phyloP scores from a whole-genome alignment of 179 eudicot species.

The Heliamphora pulchella region DNA sequence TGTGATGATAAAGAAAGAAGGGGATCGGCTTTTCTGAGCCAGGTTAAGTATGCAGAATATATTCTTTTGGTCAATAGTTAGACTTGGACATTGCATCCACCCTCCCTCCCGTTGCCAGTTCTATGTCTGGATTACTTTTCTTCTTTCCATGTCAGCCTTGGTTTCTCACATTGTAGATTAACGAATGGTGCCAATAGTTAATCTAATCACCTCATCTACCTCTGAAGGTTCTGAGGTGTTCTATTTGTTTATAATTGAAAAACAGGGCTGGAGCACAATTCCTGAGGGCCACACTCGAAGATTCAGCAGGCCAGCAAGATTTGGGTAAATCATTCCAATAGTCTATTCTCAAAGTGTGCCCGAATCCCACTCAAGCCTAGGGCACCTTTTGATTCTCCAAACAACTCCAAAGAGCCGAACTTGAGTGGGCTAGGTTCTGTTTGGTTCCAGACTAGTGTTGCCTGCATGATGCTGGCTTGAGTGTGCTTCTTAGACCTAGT shows the following conservation, averaged over 20 bases:
- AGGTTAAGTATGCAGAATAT: slow-evolving; percentile 40
- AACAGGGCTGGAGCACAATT: no score
- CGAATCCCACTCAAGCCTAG: no score
- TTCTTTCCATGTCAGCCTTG: neutral
- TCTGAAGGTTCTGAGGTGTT: neutral
- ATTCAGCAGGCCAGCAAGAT: no score
- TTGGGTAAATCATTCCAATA: no score
- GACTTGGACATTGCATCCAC: neutral
- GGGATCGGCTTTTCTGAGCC: slow-evolving; percentile 64
- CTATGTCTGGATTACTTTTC: neutral
- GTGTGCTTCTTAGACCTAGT: no score
- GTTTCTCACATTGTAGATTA: neutral
- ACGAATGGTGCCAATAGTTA: neutral
- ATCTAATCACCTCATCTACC: neutral
- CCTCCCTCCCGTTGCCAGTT: neutral
- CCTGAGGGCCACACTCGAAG: no score
- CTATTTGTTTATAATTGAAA: neutral
- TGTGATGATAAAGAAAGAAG: slow-evolving; percentile 41
- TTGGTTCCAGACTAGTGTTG: no score
- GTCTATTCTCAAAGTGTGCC: no score
- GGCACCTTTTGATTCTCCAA: no score
- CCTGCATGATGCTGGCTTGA: no score
- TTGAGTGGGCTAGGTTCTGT: no score
- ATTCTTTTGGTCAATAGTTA: slow-evolving; percentile 11
- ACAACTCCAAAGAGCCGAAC: no score